A percentile compares a stretch with the other conserved stretches of the same genome.
Conservation (phyloP, 495 filamentous ascomycete species). For the Neurospora pannonica region DNA sequence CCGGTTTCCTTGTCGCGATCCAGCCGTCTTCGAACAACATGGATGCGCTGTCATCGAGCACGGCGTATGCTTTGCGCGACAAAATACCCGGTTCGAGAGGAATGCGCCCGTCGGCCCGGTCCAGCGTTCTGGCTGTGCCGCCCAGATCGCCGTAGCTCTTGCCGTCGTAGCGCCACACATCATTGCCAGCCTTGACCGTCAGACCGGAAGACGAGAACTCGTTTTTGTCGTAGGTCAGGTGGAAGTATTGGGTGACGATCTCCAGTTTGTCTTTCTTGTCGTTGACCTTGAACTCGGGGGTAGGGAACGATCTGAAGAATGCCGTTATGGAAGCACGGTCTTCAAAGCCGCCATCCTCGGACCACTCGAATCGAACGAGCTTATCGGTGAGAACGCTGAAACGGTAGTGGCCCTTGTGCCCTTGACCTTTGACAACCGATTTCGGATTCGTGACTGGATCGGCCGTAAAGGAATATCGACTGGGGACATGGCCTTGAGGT, state of each 20-base stretch:
- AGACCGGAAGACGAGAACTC: conserved; percentile 38
- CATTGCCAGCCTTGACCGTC: conserved; percentile 23
- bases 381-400: conserved; percentile 46
- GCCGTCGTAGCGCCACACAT: conserved; percentile 40
- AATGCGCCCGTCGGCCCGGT: conserved; percentile 40
- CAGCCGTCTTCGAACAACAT: conserved; percentile 48
- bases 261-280: conserved; percentile 30
- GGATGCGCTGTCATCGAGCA: conserved; percentile 44
- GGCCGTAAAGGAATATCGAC: conserved; percentile 35
- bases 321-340: conserved; percentile 50
- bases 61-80: conserved; percentile 35
- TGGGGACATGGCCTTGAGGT: conserved; percentile 1
- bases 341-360: conserved; percentile 44
- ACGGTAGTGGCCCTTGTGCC: conserved; percentile 30
- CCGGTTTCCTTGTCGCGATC: conserved; percentile 32
- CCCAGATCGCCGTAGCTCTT: conserved; percentile 34
- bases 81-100: conserved; percentile 39
- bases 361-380: conserved; percentile 50
- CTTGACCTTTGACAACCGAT: conserved; percentile 34
- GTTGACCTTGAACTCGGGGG: conserved; percentile 36
- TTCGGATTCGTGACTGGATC: conserved; percentile 35
- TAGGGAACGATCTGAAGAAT: conserved; percentile 37
- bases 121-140: conserved; percentile 46
- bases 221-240: conserved; percentile 43
- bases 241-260: conserved; percentile 42